Conservation (phyloP, 148 eudicot genomes). For the Mesembryanthemum crystallinum region DNA sequence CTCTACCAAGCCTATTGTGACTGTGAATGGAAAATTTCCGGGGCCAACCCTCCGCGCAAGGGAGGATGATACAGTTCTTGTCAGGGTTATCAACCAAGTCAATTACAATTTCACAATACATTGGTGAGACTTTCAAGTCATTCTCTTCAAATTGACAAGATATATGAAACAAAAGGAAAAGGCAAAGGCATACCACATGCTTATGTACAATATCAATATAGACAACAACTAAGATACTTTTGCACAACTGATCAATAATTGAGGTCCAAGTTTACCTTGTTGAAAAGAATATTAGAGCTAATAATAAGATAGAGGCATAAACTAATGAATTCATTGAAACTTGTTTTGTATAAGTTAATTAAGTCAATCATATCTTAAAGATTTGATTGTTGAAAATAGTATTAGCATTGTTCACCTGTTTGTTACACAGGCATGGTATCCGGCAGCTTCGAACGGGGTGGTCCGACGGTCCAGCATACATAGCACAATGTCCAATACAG, state of each 20-base stretch:
- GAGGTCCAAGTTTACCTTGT: too few relatives aligned
- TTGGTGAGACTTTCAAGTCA: slow-evolving; percentile 38
- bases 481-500: slow-evolving; percentile 79
- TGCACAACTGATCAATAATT: too few relatives aligned
- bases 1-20: slow-evolving; percentile 63
- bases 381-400: too few relatives aligned
- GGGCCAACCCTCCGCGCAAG: slow-evolving; percentile 76
- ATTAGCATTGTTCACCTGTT: neutral
- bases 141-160: neutral
- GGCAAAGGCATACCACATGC: too few relatives aligned
- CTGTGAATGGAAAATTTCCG: slow-evolving; percentile 69
- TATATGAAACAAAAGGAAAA: too few relatives aligned
- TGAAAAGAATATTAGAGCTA: too few relatives aligned
- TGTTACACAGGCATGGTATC: slow-evolving; percentile 59
- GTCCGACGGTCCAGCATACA: slow-evolving; percentile 88
- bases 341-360: too few relatives aligned
- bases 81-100: slow-evolving; percentile 59
- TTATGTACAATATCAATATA: too few relatives aligned
- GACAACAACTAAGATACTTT: too few relatives aligned
- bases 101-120: slow-evolving; percentile 64
- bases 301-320: too few relatives aligned
- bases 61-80: slow-evolving; percentile 68
- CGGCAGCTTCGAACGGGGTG: slow-evolving; percentile 71
- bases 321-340: neutral
- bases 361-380: too few relatives aligned